Evolutionary conservation across 352 stramenopile species (phyloP), one percentile per base, ranked within the genome.

Genomic region (Phytophthora colocasiae): DNA sequence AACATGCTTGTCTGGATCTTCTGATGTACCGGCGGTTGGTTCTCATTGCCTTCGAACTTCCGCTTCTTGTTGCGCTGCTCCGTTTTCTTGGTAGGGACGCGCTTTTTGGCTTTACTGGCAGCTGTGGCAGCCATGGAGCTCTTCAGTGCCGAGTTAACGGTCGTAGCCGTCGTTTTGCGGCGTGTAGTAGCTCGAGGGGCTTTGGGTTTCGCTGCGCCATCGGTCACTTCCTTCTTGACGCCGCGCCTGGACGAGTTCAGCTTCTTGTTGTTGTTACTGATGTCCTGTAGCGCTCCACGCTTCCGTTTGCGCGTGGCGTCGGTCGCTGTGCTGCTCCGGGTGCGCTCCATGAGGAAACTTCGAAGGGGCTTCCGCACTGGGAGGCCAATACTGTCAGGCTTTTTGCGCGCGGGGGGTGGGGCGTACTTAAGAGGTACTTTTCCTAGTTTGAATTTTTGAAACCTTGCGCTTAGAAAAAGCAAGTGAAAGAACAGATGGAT

Each of bases 1-100:
- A 93, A 59, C 65, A 93, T 73, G 58, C 81, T 90, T 12, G 78
- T 90, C 56, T 92, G 84, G n/a, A 86, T 66, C 53, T 91, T 90
- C 45, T 77, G 61, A 27, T 76, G 69, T n/a, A 15, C 53, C 19
- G 55, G 51, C 32, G 56, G 62, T 53, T 71, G 52, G 32, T 69
- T 76, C 63, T 88, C 75, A 6, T 46, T 58, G 11, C 61, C 77
- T 12, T 87, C 77, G 27, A 79, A 63, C 47, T 80, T 83, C 36
- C 79, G 73, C 29, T 79, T 80, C 62, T 87, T 87, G 19, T 58
- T 41, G 41, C 67, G 59, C n/a, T 34, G n/a, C 27, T 82, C 73
- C 22, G 55, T 59, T 38, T 78, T 79, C 50, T 81, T 80, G 26
- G 57, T 26, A 1, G 52, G 36, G 27, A 5, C 29, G 24, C 36